Conservation (phyloP, 2,329 filamentous ascomycete genomes). For the Fusarium lyarnte region DNA sequence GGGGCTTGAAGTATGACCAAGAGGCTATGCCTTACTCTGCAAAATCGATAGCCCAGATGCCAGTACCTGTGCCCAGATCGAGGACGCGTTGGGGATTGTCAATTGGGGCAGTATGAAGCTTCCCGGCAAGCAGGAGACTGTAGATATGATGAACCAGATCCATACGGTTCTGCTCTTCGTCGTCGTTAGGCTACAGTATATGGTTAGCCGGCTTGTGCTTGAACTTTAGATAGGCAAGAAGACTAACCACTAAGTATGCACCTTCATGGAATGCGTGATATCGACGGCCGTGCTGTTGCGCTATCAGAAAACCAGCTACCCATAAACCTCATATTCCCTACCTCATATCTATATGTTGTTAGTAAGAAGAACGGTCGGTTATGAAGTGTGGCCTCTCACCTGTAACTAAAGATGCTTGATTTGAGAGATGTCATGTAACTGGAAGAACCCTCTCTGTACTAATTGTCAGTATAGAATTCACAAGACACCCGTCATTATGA, state of each 20-base stretch:
- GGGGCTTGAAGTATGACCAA: accelerated
- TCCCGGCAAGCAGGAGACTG: conserved; percentile 11
- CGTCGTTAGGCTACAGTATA: conserved; percentile 16
- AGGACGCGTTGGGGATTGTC: conserved; percentile 17
- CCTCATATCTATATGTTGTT: conserved; percentile 13
- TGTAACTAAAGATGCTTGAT: conserved; percentile 26
- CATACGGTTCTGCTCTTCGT: conserved; percentile 28
- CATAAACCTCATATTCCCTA: accelerated
- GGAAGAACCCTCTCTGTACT: neutral
- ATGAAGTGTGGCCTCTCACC: neutral
- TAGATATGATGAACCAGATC: conserved; percentile 31
- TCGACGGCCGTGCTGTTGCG: conserved; percentile 23
- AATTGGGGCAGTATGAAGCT: conserved; percentile 21
- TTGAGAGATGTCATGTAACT: conserved; percentile 21
- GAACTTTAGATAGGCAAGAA: accelerated
- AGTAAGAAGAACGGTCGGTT: accelerated
- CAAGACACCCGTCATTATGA: accelerated
- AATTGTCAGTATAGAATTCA: neutral
- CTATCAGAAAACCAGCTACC: neutral
- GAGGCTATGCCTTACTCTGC: conserved; percentile 8
- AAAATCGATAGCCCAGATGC: conserved; percentile 34
- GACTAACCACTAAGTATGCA: conserved; percentile 6
- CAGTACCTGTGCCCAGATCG: conserved; percentile 25
- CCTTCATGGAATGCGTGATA: conserved; percentile 33
- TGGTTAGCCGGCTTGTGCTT: accelerated